Percentiles rank a stretch among this genome's conserved stretches.
Evolutionary conservation across 164 flowering plant species (phyloP).

Genomic region (Kingdonia uniflora): DNA sequence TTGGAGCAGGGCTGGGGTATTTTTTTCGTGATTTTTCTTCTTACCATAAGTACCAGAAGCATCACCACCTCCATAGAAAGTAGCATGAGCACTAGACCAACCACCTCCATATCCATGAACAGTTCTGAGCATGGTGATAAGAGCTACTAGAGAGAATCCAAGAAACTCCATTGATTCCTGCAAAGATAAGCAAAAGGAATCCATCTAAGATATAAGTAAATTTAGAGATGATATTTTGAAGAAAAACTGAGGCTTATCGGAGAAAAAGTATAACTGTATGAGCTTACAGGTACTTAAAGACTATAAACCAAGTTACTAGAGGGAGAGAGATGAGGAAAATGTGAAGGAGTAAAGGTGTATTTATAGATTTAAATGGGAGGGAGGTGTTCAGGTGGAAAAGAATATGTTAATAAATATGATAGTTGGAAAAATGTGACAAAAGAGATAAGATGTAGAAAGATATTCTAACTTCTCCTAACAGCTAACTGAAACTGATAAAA

Average conservation of each 20-base stretch:
- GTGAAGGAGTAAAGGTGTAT: slow-evolving; percentile 12
- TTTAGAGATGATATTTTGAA: no score
- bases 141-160: slow-evolving; percentile 21
- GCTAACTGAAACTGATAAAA: slow-evolving; percentile 19
- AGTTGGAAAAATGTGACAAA: not conserved
- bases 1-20: not conserved
- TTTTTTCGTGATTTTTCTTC: slow-evolving; percentile 7
- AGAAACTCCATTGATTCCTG: slow-evolving; percentile 31
- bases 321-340: slow-evolving; percentile 13
- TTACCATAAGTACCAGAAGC: slow-evolving; percentile 85
- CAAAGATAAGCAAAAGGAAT: slow-evolving; percentile 8
- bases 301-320: no score
- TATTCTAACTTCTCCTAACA: slow-evolving; percentile 17
- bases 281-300: no score
- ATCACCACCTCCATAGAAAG: slow-evolving; percentile 79
- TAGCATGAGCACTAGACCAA: slow-evolving; percentile 66
- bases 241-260: not conserved
- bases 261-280: no score
- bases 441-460: not conserved
- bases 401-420: not conserved
- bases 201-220: no score
- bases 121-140: slow-evolving; percentile 20
- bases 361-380: slow-evolving; percentile 24
- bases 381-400: no score
- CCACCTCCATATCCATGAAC: slow-evolving; percentile 39